Evolutionary conservation across 225 moss, liverwort and hornwort genomes (phyloP), one percentile per base, ranked within the genome.

Genomic region (Physcomitrium patens): DNA sequence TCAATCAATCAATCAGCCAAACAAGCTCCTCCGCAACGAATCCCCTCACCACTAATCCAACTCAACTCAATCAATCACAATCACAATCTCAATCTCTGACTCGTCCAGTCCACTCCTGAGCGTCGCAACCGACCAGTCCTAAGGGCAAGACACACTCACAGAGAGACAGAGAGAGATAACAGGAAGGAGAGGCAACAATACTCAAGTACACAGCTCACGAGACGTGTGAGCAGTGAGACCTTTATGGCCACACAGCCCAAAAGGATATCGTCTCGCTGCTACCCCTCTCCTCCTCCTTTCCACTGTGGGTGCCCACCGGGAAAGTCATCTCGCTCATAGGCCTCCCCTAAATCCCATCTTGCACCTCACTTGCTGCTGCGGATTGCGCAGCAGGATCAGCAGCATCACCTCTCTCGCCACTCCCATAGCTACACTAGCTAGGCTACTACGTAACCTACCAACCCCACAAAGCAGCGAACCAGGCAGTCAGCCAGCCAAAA

Each of bases 311-410:
- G 85, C 81, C 60, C 72, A 76, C 75, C 27, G 14, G 0, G 76
- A 79, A 81, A 69, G 45, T 13, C 18, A 14, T 23, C 22, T 1
- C 3, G 5, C 1, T 37, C 19, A 81, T 72, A 71, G 78, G 84
- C 58, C 68, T 10, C 0, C 1, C 0, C 27, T 20, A 13, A 48
- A 60, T 77, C 65, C 61, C 60, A 12, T 27, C 74, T 48, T 7
- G 80, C 64, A 3, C 22, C 76, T 72, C 76, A 83, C 79, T 83
- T 83, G 83, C 7, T 65, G 12, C 49, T 37, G 9, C 71, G 55
- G 83, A 83, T 83, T 79, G 65, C 67, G 63, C 73, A 72, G 76
- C n/a, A n/a, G n/a, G n/a, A n/a, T n/a, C n/a, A n/a, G n/a, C n/a
- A n/a, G n/a, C n/a, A n/a, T n/a, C n/a, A n/a, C n/a, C n/a, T n/a